Evolutionary conservation across 805 yeast species (phyloP).

Genomic region (Pichia rugopelliculosa): DNA sequence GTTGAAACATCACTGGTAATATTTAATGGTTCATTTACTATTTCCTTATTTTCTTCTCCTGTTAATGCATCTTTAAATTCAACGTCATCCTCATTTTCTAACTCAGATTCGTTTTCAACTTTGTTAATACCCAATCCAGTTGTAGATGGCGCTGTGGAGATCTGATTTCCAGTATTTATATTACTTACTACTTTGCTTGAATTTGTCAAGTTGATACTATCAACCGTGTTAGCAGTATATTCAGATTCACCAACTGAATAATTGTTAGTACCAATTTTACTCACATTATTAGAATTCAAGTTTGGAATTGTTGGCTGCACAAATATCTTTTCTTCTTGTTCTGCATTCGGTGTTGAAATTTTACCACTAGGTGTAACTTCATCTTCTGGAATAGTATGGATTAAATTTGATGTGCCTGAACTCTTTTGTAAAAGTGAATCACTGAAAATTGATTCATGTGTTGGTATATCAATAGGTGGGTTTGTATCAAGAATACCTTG

Average conservation of each 20-base stretch:
- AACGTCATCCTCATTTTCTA: not conserved
- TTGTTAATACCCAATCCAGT: not conserved
- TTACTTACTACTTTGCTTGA: not conserved
- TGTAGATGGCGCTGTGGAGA: not conserved
- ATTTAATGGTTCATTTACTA: not conserved
- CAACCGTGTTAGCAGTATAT: not conserved
- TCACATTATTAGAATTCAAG: not conserved
- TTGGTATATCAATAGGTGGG: not conserved
- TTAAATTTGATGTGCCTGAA: not conserved
- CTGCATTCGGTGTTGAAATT: not conserved
- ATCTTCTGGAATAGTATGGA: constrained; percentile 2
- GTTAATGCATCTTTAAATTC: not conserved
- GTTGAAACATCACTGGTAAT: not conserved
- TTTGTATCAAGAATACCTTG: no score
- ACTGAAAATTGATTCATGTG: not conserved
- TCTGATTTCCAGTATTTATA: not conserved
- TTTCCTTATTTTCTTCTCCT: not conserved
- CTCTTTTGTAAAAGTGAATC: not conserved
- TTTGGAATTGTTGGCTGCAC: not conserved
- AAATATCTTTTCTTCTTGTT: no score
- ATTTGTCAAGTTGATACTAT: not conserved
- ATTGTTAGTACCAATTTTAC: not conserved
- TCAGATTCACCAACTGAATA: not conserved
- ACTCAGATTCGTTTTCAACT: not conserved
- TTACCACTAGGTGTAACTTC: not conserved